A percentile compares a stretch with the other conserved stretches of the same genome.
Conservation (phyloP, 78 protist species). For the Thecamonas trahens region DNA sequence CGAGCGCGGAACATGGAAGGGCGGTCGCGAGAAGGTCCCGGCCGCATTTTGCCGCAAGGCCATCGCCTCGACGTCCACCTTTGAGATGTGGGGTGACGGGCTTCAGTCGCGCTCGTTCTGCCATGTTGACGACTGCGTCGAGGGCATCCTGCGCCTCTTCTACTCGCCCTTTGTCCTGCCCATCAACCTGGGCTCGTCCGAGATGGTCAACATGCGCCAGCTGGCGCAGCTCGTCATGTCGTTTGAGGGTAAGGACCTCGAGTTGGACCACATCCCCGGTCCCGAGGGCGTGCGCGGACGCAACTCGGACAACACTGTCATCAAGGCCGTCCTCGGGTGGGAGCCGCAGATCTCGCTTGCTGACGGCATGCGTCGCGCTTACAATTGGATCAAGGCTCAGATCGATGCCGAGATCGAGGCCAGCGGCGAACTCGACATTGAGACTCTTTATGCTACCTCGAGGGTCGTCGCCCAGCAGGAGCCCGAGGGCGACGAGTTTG, state of each 20-base stretch:
- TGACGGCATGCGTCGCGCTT: constrained; percentile 64
- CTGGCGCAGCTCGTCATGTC: constrained; percentile 55
- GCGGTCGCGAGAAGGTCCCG: constrained; percentile 86
- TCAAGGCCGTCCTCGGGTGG: constrained; percentile 71
- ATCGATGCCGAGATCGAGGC: too few relatives aligned
- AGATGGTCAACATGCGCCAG: constrained; percentile 64
- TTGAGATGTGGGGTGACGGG: constrained; percentile 89
- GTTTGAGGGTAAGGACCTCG: constrained; percentile 15
- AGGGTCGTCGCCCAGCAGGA: too few relatives aligned
- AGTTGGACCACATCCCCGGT: constrained; percentile 64
- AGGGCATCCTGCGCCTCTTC: constrained; percentile 48
- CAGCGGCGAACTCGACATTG: too few relatives aligned
- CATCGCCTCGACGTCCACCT: not conserved
- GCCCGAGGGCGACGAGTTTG: too few relatives aligned
- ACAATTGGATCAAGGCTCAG: constrained; percentile 70
- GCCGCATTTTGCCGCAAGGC: constrained; percentile 83
- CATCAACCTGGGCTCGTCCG: constrained; percentile 72
- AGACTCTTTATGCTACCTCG: too few relatives aligned
- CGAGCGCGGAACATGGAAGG: constrained; percentile 75
- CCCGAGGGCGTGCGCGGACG: constrained; percentile 88
- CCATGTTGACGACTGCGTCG: constrained; percentile 64
- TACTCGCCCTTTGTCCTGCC: constrained; percentile 51
- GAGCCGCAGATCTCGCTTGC: constrained; percentile 38
- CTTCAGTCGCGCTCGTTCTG: constrained; percentile 73
- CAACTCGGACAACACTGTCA: constrained; percentile 67